Evolutionary conservation across 1,284 basidiomycete species (phyloP).

Genomic region (Anthracocystis panici-leucophaei): DNA sequence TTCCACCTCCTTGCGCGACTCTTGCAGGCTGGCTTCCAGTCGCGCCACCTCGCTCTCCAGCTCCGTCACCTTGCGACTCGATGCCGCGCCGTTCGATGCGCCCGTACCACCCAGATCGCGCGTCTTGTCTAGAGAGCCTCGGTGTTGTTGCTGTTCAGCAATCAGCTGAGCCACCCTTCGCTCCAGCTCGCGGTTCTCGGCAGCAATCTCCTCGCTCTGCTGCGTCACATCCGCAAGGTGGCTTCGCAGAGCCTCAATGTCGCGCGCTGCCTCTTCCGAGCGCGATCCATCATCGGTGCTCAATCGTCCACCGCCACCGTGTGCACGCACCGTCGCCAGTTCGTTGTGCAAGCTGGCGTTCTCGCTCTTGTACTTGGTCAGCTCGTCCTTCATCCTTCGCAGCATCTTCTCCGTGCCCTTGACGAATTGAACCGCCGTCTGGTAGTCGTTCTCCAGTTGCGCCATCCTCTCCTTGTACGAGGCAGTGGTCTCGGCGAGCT

Average conservation of each 20-base stretch:
- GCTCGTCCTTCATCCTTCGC: conserved; percentile 85
- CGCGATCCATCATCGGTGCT: conserved; percentile 46
- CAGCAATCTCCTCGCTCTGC: conserved; percentile 59
- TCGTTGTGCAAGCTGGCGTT: conserved; percentile 64
- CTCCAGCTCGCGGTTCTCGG: conserved; percentile 65
- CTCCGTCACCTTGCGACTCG: conserved; percentile 43
- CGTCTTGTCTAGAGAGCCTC: conserved; percentile 38
- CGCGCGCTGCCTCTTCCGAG: conserved; percentile 55
- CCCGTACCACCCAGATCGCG: conserved; percentile 18
- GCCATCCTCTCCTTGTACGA: conserved; percentile 67
- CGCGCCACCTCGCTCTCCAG: conserved; percentile 54
- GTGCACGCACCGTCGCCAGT: conserved; percentile 29
- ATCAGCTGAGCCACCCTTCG: conserved; percentile 48
- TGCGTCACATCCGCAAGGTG: conserved; percentile 57
- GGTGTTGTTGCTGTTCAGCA: conserved; percentile 59
- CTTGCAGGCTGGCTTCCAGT: conserved; percentile 44
- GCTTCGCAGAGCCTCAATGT: conserved; percentile 60
- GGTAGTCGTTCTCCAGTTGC: conserved; percentile 94
- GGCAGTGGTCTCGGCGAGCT: conserved; percentile 63
- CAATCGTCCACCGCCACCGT: conserved; percentile 18
- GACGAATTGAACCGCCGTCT: conserved; percentile 81
- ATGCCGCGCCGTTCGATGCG: conserved; percentile 19
- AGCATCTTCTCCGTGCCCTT: conserved; percentile 99
- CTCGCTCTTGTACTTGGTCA: conserved; percentile 66
- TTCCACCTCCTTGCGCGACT: conserved; percentile 48